Percentiles rank a stretch among this genome's conserved stretches.
Evolutionary conservation across 495 filamentous ascomycete species (phyloP).

Genomic region (Tuber magnatum): DNA sequence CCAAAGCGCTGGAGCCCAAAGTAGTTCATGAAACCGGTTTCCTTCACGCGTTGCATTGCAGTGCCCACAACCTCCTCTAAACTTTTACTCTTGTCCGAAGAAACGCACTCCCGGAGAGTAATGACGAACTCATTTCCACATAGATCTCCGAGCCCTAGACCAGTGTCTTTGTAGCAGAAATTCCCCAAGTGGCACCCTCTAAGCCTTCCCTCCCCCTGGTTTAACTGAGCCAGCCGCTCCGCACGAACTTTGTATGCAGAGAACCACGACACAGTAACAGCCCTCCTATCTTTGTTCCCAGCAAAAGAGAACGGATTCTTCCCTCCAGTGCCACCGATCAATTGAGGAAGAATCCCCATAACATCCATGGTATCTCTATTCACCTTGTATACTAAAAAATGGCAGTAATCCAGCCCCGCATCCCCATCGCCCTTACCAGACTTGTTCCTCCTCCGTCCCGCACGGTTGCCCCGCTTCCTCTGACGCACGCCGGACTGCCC

Average conservation of each 20-base stretch:
- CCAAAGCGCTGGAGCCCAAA: conserved; percentile 94
- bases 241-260: conserved; percentile 61
- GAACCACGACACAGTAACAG: conserved; percentile 77
- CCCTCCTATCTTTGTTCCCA: conserved; percentile 89
- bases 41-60: conserved; percentile 50
- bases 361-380: conserved; percentile 98
- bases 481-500: background rate
- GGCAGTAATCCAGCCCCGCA: conserved; percentile 68
- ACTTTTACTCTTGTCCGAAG: conserved; percentile 41
- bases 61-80: conserved; percentile 51
- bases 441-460: conserved; percentile 29
- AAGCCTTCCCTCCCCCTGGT: conserved; percentile 42
- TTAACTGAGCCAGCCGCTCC: conserved; percentile 56
- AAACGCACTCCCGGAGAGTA: conserved; percentile 68
- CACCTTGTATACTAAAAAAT: conserved; percentile 94
- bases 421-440: conserved; percentile 47
- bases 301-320: conserved; percentile 71
- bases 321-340: conserved; percentile 52
- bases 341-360: conserved; percentile 60
- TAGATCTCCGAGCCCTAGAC: conserved; percentile 74
- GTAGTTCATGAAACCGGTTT: conserved; percentile 87
- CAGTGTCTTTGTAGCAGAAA: conserved; percentile 62
- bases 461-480: conserved; percentile 34
- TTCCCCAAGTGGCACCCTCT: conserved; percentile 59
- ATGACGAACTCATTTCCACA: conserved; percentile 86